Evolutionary conservation across 108 stramenopile genomes (phyloP).

Genomic region (Chaetoceros muelleri): DNA sequence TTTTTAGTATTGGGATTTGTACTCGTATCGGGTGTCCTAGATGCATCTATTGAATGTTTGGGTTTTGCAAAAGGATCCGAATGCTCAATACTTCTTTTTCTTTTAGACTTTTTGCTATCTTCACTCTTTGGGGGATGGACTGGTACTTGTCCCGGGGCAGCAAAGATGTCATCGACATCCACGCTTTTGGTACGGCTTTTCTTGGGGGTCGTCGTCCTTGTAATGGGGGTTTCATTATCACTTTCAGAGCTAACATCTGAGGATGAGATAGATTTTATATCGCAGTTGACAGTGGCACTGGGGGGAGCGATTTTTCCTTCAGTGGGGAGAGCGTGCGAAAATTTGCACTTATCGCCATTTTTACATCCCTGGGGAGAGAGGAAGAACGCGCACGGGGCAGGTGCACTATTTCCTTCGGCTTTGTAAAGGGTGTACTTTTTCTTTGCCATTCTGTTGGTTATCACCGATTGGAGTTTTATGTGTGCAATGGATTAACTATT

Average conservation of each 20-base stretch:
- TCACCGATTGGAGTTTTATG: too few species aligned
- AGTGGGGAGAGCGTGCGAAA: slow-evolving; percentile 32
- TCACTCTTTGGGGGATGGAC: neutral
- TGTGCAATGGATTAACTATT: slow-evolving; percentile 3
- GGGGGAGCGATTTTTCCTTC: neutral
- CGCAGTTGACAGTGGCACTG: slow-evolving; percentile 5
- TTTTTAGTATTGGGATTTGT: slow-evolving; percentile 3
- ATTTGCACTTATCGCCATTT: slow-evolving; percentile 78
- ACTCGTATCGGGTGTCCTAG: slow-evolving; percentile 12
- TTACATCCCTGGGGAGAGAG: slow-evolving; percentile 56
- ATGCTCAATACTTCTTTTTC: neutral
- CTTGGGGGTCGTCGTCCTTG: neutral
- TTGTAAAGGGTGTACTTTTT: slow-evolving; percentile 65
- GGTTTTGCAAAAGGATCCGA: slow-evolving; percentile 7
- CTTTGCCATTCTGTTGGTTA: slow-evolving; percentile 18
- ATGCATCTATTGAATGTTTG: slow-evolving; percentile 6
- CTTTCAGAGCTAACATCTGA: slow-evolving; percentile 71
- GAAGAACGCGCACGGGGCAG: slow-evolving; percentile 64
- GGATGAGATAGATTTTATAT: slow-evolving; percentile 16
- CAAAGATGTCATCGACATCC: neutral
- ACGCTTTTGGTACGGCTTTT: neutral
- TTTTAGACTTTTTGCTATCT: slow-evolving; percentile 7
- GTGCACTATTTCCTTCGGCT: slow-evolving; percentile 13
- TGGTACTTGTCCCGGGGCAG: neutral
- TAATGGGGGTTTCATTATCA: slow-evolving; percentile 13